Conservation (phyloP, 2,329 filamentous ascomycete species). For the Lachnellula suecica region DNA sequence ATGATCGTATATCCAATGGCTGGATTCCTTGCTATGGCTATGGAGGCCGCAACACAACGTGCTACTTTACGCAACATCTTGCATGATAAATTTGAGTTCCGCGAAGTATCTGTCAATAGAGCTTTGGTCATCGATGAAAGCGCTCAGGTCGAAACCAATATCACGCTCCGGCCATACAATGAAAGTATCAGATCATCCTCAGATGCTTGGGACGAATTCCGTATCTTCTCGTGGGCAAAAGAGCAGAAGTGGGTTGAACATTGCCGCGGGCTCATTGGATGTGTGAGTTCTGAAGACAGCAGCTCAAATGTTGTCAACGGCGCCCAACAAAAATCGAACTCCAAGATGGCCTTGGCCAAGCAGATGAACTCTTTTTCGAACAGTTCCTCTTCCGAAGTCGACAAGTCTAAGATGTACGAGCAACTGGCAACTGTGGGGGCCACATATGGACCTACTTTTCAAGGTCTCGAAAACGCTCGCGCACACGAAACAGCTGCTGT, state of each 20-base stretch:
- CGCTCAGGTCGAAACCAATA: conserved; percentile 44
- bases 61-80: conserved; percentile 28
- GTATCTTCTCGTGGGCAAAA: conserved; percentile 52
- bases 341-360: conserved; percentile 27
- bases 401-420: conserved; percentile 43
- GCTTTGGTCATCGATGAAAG: conserved; percentile 51
- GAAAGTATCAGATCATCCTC: conserved; percentile 42
- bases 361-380: conserved; percentile 32
- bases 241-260: conserved; percentile 53
- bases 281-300: conserved; percentile 13
- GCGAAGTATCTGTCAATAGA: conserved; percentile 48
- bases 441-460: conserved; percentile 50
- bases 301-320: conserved; percentile 22
- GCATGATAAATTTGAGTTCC: conserved; percentile 46
- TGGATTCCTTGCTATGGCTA: conserved; percentile 35
- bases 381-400: conserved; percentile 31
- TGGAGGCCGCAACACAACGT: conserved; percentile 32
- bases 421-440: conserved; percentile 47
- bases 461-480: conserved; percentile 46
- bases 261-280: conserved; percentile 23
- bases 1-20: conserved; percentile 34
- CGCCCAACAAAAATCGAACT: conserved; percentile 12
- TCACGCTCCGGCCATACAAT: conserved; percentile 35
- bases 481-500: conserved; percentile 35
- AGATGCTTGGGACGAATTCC: conserved; percentile 54